Conservation (phyloP, 2,329 filamentous ascomycete genomes). For the Beauveria asiatica region DNA sequence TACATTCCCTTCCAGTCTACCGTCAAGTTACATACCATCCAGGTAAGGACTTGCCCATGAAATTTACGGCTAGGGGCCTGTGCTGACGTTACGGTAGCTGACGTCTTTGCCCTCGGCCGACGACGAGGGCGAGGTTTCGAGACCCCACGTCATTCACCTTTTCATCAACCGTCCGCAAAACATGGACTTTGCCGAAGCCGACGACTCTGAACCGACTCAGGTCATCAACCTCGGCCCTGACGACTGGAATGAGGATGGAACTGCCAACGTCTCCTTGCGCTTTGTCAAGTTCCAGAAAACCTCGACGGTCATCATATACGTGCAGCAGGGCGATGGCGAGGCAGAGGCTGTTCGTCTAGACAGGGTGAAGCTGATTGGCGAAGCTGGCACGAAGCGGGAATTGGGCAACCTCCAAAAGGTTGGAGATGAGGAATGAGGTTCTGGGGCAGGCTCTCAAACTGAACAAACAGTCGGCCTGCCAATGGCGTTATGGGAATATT, state of each 20-base stretch:
- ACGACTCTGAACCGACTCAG: slow-evolving; percentile 76
- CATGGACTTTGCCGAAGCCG: slow-evolving; percentile 90
- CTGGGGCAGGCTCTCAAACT: not conserved
- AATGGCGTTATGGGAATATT: slow-evolving; percentile 4
- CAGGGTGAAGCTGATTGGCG: slow-evolving; percentile 71
- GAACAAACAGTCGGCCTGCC: not conserved
- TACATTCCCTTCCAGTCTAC: slow-evolving; percentile 83
- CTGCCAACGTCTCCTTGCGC: slow-evolving; percentile 63
- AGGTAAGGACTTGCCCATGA: slow-evolving; percentile 34
- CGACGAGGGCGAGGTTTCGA: slow-evolving; percentile 66
- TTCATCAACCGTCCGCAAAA: slow-evolving; percentile 86
- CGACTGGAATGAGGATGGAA: slow-evolving; percentile 77
- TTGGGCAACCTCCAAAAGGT: slow-evolving; percentile 96
- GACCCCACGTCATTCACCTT: slow-evolving; percentile 74
- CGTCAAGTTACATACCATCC: slow-evolving; percentile 78
- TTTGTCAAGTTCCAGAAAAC: slow-evolving; percentile 99
- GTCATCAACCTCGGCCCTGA: slow-evolving; percentile 61
- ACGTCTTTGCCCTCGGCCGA: slow-evolving; percentile 63
- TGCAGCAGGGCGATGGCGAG: slow-evolving; percentile 76
- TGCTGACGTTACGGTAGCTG: slow-evolving; percentile 42
- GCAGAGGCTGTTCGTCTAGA: slow-evolving; percentile 81
- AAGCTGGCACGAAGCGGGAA: slow-evolving; percentile 82
- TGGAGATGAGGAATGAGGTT: slow-evolving; percentile 57
- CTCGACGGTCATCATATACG: slow-evolving; percentile 75
- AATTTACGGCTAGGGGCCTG: not conserved